phyloP scores from a whole-genome alignment of 108 stramenopile species.

The Stephanodiscus minutulus region DNA sequence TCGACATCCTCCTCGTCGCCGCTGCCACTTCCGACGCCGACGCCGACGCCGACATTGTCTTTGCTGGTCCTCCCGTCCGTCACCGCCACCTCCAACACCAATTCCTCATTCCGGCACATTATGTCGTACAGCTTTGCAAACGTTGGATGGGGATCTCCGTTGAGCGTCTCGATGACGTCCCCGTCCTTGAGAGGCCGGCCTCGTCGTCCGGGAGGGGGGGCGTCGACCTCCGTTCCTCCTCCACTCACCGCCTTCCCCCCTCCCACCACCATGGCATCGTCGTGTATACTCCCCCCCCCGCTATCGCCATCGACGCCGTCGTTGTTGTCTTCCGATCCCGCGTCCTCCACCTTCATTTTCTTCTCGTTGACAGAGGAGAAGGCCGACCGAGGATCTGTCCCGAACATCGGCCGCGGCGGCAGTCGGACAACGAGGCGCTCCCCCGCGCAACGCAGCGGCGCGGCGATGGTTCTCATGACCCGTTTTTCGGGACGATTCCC shows the following conservation, averaged over 20 bases:
- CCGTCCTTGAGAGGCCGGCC: not conserved
- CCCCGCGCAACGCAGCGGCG: constrained; percentile 10
- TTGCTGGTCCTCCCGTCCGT: not conserved
- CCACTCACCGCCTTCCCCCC: not conserved
- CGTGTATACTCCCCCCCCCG: not conserved
- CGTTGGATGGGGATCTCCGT: constrained; percentile 13
- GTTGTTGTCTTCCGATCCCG: not conserved
- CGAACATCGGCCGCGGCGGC: not conserved
- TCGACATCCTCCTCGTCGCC: not conserved
- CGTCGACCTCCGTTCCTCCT: not conserved
- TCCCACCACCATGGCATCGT: not conserved
- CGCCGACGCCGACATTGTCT: not conserved
- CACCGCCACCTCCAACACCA: constrained; percentile 14
- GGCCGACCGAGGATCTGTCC: not conserved
- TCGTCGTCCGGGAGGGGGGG: not conserved
- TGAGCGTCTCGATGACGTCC: constrained; percentile 15
- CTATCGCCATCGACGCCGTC: not conserved
- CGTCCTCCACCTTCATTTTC: not conserved
- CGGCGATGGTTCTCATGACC: not conserved
- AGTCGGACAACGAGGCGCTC: constrained; percentile 12
- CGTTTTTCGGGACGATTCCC: not conserved
- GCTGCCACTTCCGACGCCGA: not conserved
- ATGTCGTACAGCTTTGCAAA: constrained; percentile 19
- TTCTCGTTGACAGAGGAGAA: not conserved
- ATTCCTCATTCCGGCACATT: constrained; percentile 20